These are phyloP conservation scores for Endogone sp. DNA, from an alignment of 192 early-diverging fungal genomes.

Conservation along the genomic window DNA sequence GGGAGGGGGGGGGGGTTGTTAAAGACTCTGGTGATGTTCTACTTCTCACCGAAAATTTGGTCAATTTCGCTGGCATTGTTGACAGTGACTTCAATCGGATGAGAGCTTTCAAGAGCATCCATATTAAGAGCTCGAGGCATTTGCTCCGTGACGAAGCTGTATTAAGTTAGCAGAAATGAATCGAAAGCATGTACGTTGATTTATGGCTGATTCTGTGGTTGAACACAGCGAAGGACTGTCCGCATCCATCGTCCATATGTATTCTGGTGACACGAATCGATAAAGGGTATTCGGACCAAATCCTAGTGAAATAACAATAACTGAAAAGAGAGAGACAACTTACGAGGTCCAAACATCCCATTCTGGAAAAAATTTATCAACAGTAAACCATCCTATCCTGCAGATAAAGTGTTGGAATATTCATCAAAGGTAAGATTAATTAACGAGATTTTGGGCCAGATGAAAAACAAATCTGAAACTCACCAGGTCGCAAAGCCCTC, in stretches of 20 bases:
- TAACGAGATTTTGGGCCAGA: too few species aligned
- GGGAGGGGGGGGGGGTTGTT: too few species aligned
- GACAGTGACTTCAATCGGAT: slow-evolving; percentile 80
- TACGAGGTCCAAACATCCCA: slow-evolving; percentile 78
- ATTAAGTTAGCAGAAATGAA: neutral
- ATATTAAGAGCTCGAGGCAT: slow-evolving; percentile 64
- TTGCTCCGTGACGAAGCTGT: slow-evolving; percentile 66
- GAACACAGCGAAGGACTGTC: too few species aligned
- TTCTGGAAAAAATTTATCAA: slow-evolving; percentile 83
- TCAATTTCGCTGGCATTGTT: slow-evolving; percentile 64
- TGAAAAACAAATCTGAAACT: too few species aligned
- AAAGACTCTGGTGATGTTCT: too few species aligned
- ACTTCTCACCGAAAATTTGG: slow-evolving; percentile 78
- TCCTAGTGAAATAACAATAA: too few species aligned
- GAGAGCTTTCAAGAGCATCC: slow-evolving; percentile 73
- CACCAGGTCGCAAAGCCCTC: slow-evolving; percentile 79
- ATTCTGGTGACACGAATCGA: too few species aligned
- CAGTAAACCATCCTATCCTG: slow-evolving; percentile 75
- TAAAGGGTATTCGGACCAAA: too few species aligned
- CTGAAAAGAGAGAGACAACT: slow-evolving; percentile 3
- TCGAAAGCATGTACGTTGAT: neutral
- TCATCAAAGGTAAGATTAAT: too few species aligned
- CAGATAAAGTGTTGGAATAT: too few species aligned
- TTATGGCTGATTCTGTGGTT: too few species aligned
- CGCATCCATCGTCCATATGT: too few species aligned